A percentile compares a stretch with the other conserved stretches of the same genome.
Evolutionary conservation across 768 basidiomycete species (phyloP).

Genomic region (Lentinula detonsa): DNA sequence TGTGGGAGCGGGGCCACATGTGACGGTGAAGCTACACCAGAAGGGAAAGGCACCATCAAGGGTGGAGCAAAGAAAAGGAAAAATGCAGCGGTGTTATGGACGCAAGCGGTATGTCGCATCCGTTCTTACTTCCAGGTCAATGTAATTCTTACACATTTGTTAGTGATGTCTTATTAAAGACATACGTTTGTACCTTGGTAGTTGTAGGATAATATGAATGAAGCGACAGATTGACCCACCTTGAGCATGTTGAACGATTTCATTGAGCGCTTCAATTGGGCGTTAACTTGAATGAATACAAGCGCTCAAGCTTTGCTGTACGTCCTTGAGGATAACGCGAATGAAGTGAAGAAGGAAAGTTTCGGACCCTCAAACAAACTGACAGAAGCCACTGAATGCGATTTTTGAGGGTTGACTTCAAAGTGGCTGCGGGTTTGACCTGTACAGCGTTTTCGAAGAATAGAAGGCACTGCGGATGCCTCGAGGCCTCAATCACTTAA

Average conservation of each 20-base stretch:
- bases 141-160: neutral
- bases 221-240: neutral
- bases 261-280: no score
- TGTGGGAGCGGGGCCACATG: neutral
- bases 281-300: no score
- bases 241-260: neutral
- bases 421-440: neutral
- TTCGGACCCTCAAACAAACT: neutral
- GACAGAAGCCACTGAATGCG: neutral
- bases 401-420: neutral
- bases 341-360: neutral
- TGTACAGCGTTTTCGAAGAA: neutral
- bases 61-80: neutral
- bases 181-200: no score
- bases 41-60: neutral
- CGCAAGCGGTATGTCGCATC: neutral
- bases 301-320: no score
- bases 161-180: no score
- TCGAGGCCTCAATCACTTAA: neutral
- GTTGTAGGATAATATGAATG: neutral
- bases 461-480: neutral
- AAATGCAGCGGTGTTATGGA: neutral
- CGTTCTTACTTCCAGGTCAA: neutral
- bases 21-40: neutral
- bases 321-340: no score